Percentiles rank a stretch among this genome's conserved stretches.
Conservation (phyloP, 306 rosid genomes). For the Calophaca sinica region DNA sequence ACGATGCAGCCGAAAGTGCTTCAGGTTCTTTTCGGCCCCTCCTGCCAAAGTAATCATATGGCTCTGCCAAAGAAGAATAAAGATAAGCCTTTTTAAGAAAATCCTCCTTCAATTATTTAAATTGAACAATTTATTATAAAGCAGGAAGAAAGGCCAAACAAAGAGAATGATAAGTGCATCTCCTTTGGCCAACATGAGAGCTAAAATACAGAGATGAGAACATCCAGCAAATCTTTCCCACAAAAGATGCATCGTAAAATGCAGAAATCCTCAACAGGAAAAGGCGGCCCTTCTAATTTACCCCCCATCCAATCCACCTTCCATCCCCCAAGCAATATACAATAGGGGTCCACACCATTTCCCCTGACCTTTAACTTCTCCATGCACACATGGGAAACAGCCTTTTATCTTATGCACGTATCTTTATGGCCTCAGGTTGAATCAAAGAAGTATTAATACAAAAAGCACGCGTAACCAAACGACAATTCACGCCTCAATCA, state of each 20-base stretch:
- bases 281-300: constrained; percentile 1
- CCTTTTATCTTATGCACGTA: neutral
- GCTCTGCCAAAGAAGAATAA: constrained; percentile 66
- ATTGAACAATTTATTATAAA: constrained; percentile 13
- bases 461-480: constrained; percentile 28
- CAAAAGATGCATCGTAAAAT: constrained; percentile 31
- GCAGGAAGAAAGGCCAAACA: constrained; percentile 24
- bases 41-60: constrained; percentile 89
- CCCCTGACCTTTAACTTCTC: neutral
- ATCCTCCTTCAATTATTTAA: constrained; percentile 1
- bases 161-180: constrained; percentile 1
- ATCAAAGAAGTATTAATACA: constrained; percentile 18
- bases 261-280: constrained; percentile 35
- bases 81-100: constrained; percentile 29
- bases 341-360: constrained; percentile 2
- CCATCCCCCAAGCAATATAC: constrained; percentile 31
- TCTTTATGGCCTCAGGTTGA: constrained; percentile 15
- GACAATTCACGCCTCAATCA: neutral
- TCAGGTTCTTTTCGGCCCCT: constrained; percentile 98
- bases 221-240: constrained; percentile 31
- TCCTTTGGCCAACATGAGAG: constrained; percentile 23
- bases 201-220: constrained; percentile 34
- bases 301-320: constrained; percentile 11
- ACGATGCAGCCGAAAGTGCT: constrained; percentile 95
- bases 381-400: neutral